Conservation (phyloP, 1,139 yeast species). For the Pichia kudriavzevii region DNA sequence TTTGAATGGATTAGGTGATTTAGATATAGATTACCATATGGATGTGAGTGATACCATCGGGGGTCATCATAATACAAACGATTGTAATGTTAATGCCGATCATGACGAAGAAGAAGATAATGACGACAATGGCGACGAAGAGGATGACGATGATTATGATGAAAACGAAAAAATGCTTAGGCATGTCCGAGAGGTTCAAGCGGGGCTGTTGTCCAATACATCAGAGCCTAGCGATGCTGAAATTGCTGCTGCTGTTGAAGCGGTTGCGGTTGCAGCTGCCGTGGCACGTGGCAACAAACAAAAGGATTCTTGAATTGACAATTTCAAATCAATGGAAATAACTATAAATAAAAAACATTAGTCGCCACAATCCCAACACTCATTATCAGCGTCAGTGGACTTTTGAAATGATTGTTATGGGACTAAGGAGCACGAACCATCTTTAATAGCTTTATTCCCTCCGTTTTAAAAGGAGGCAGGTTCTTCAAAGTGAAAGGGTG, state of each 20-base stretch:
- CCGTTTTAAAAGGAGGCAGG: no score
- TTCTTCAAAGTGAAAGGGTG: no score
- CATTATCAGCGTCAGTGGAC: no score
- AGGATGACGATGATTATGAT: neutral
- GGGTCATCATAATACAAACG: neutral
- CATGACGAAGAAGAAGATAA: constrained; percentile 14
- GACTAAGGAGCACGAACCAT: no score
- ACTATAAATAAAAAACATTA: no score
- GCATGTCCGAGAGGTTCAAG: constrained; percentile 12
- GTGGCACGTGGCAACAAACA: no score
- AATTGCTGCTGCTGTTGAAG: constrained; percentile 16
- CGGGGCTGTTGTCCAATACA: constrained; percentile 5
- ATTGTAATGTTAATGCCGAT: constrained; percentile 2
- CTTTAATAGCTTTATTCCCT: no score
- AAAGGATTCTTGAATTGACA: no score
- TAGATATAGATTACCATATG: constrained; percentile 7
- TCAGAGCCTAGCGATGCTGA: constrained; percentile 14
- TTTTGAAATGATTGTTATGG: no score
- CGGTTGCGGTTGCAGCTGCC: constrained; percentile 13
- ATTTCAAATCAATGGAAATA: neutral
- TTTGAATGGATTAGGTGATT: constrained; percentile 8
- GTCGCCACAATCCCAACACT: no score
- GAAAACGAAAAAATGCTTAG: constrained; percentile 11
- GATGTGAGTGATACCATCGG: constrained; percentile 6
- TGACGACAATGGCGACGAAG: constrained; percentile 10